A percentile compares a stretch with the other conserved stretches of the same genome.
These are phyloP conservation scores for Phytophthora sojae DNA, from an alignment of 352 stramenopile species.

Conservation along the genomic window DNA sequence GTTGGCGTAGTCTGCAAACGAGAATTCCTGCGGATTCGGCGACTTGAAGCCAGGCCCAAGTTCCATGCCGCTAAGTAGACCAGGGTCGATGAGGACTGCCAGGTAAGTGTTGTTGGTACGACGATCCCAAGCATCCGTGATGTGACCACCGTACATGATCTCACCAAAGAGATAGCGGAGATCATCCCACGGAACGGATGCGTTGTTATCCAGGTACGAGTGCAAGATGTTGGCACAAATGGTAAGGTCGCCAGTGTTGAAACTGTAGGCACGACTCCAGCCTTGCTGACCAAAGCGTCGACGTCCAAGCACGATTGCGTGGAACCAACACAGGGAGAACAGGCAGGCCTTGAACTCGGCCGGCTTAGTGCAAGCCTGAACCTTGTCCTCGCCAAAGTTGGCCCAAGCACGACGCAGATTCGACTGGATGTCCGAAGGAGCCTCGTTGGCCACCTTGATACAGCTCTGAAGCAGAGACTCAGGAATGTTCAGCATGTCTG, in stretches of 20 bases:
- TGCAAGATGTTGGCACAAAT: constrained; percentile 96
- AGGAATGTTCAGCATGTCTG: constrained; percentile 96
- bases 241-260: constrained; percentile 96
- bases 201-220: constrained; percentile 95
- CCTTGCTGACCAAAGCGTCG: constrained; percentile 94
- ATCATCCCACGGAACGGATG: constrained; percentile 94
- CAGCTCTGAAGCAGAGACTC: constrained; percentile 96
- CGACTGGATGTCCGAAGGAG: constrained; percentile 95
- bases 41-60: constrained; percentile 95
- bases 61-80: constrained; percentile 91
- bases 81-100: constrained; percentile 88
- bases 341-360: constrained; percentile 95
- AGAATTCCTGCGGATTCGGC: constrained; percentile 84
- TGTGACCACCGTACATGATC: constrained; percentile 98
- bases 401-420: constrained; percentile 95
- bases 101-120: constrained; percentile 97
- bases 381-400: constrained; percentile 93
- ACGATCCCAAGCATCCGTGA: constrained; percentile 96
- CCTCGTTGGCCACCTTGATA: constrained; percentile 97
- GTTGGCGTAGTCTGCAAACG: constrained; percentile 86
- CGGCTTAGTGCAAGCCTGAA: constrained; percentile 89
- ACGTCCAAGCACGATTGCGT: constrained; percentile 94
- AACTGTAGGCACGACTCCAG: constrained; percentile 95
- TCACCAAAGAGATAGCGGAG: constrained; percentile 96
- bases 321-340: constrained; percentile 96